These are phyloP conservation scores for Aspergillus saccharolyticus DNA, from an alignment of 495 filamentous ascomycete species.

Conservation along the genomic window DNA sequence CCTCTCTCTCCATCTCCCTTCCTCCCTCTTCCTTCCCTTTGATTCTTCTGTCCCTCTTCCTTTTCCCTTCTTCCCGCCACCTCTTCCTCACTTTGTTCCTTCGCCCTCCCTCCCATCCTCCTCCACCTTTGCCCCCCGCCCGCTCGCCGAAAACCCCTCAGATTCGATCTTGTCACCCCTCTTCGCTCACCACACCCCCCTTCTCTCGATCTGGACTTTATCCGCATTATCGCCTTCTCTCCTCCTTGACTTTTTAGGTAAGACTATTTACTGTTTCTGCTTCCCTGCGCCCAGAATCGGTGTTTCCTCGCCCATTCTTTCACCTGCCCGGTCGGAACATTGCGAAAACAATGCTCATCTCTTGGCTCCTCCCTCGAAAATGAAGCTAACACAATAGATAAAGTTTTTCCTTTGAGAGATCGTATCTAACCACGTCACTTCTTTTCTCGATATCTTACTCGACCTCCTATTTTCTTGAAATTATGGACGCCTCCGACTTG, in stretches of 20 bases:
- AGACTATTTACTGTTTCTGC: neutral
- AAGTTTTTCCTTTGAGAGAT: neutral
- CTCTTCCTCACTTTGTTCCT: constrained; percentile 16
- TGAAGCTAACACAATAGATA: neutral
- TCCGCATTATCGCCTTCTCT: neutral
- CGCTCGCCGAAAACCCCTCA: constrained; percentile 21
- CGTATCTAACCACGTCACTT: neutral
- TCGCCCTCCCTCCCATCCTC: constrained; percentile 17
- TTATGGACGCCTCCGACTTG: constrained; percentile 46
- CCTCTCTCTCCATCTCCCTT: constrained; percentile 13
- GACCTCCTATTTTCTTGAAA: constrained; percentile 14
- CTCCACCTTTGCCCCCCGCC: constrained; percentile 28
- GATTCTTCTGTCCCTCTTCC: constrained; percentile 11
- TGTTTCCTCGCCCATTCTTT: constrained; percentile 11
- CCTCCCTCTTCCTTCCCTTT: constrained; percentile 20
- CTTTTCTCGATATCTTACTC: neutral
- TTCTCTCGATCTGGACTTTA: constrained; percentile 1
- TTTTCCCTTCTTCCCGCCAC: constrained; percentile 16
- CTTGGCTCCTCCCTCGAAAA: neutral
- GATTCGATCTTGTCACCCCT: constrained; percentile 3
- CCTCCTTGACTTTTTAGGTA: neutral
- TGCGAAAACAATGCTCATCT: neutral
- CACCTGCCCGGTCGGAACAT: constrained; percentile 1
- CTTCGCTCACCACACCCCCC: constrained; percentile 1
- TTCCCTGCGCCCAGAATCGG: neutral